These are phyloP conservation scores for Fusarium decemcellulare DNA, from an alignment of 2,329 filamentous ascomycete species.

Conservation along the genomic window DNA sequence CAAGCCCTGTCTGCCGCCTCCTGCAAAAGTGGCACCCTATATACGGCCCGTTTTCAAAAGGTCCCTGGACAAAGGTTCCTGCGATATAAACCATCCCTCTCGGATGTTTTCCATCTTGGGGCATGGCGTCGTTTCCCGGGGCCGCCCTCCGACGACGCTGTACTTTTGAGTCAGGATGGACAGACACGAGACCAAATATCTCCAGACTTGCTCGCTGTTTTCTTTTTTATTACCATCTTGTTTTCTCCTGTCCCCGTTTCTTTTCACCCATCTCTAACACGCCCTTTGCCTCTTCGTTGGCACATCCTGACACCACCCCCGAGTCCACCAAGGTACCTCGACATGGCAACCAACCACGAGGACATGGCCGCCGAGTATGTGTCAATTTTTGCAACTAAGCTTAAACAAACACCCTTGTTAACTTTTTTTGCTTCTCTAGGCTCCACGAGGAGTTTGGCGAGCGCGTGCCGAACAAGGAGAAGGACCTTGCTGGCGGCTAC, in stretches of 20 bases:
- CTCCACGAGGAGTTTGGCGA: constrained; percentile 48
- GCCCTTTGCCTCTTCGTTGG: not conserved
- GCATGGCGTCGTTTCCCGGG: constrained; percentile 10
- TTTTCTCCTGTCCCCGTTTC: constrained; percentile 8
- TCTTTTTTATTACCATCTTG: constrained; percentile 1
- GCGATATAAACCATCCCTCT: constrained; percentile 3
- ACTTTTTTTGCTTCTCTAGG: constrained; percentile 33
- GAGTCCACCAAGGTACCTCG: constrained; percentile 20
- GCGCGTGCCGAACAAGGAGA: constrained; percentile 41
- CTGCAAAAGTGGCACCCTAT: not conserved
- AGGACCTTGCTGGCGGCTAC: constrained; percentile 44
- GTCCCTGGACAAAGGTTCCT: constrained; percentile 37
- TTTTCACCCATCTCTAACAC: not conserved
- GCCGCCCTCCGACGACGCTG: not conserved
- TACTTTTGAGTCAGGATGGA: not conserved
- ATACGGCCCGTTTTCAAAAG: constrained; percentile 40
- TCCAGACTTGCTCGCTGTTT: constrained; percentile 5
- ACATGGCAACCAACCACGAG: constrained; percentile 53
- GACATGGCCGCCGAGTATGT: constrained; percentile 52
- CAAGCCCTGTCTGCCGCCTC: constrained; percentile 3
- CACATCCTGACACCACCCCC: constrained; percentile 7
- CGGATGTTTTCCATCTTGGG: constrained; percentile 39
- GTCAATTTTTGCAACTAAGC: not conserved
- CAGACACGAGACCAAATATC: not conserved
- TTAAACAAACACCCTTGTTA: constrained; percentile 15